phyloP scores from a whole-genome alignment of 768 basidiomycete species.

The Leucocoprinus sp. region DNA sequence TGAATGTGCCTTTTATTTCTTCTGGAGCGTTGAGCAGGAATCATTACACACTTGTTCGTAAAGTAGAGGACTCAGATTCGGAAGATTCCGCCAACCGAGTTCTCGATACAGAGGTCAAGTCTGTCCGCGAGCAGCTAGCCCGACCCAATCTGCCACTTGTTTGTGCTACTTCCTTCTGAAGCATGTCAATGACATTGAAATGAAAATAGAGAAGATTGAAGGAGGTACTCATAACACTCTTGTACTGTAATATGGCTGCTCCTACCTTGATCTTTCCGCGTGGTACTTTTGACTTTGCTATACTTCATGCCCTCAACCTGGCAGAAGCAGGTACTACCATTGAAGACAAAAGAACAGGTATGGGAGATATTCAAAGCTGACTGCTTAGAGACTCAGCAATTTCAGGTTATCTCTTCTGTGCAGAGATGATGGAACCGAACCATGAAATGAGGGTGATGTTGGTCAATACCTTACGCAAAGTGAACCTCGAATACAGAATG shows the following conservation, averaged over 20 bases:
- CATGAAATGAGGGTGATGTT: constrained; percentile 78
- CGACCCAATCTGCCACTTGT: constrained; percentile 46
- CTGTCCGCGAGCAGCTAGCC: constrained; percentile 44
- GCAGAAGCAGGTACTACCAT: constrained; percentile 59
- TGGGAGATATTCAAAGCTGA: constrained; percentile 7
- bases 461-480: constrained; percentile 82
- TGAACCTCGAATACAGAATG: constrained; percentile 17
- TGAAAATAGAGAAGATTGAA: constrained; percentile 49
- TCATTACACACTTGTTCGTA: constrained; percentile 70
- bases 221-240: constrained; percentile 57
- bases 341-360: constrained; percentile 63
- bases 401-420: constrained; percentile 73
- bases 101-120: constrained; percentile 50
- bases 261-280: constrained; percentile 32
- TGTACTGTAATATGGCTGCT: constrained; percentile 58
- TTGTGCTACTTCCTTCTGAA: constrained; percentile 22
- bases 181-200: constrained; percentile 13
- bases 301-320: constrained; percentile 68
- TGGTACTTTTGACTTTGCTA: constrained; percentile 58
- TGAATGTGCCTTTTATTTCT: constrained; percentile 71
- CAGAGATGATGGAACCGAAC: constrained; percentile 56
- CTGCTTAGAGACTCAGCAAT: background rate
- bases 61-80: constrained; percentile 55
- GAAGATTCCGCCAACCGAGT: constrained; percentile 52
- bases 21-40: constrained; percentile 72